phyloP scores from a whole-genome alignment of 2,329 filamentous ascomycete species.

The Beauveria scarabaeidicola region DNA sequence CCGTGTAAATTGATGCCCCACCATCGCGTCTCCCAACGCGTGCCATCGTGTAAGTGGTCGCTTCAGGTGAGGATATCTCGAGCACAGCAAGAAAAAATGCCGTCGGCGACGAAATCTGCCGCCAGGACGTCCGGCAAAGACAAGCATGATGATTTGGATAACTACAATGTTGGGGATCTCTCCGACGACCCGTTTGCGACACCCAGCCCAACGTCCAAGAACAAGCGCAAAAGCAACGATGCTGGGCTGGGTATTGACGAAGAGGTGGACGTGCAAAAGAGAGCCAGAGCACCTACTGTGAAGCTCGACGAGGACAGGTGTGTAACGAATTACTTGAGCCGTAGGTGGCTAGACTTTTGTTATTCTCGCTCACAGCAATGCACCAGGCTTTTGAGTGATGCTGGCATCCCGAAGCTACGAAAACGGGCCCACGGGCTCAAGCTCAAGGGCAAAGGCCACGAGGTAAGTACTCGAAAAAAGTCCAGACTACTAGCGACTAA shows the following conservation, averaged over 20 bases:
- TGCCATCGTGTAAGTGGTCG: conserved; percentile 14
- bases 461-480: conserved; percentile 42
- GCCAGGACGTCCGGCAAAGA: not conserved
- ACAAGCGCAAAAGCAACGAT: conserved; percentile 41
- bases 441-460: conserved; percentile 89
- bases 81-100: conserved; percentile 14
- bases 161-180: conserved; percentile 60
- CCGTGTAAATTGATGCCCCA: conserved; percentile 11
- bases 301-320: conserved; percentile 81
- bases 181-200: conserved; percentile 40
- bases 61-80: not conserved
- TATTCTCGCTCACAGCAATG: not conserved
- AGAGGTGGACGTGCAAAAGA: conserved; percentile 74
- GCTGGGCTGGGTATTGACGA: conserved; percentile 71
- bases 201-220: conserved; percentile 32
- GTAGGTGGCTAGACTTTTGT: not conserved
- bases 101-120: conserved; percentile 12
- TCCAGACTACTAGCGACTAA: not conserved
- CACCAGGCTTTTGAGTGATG: conserved; percentile 65
- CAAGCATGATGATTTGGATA: conserved; percentile 57
- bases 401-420: conserved; percentile 76
- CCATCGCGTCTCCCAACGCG: conserved; percentile 16
- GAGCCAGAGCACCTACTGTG: conserved; percentile 59
- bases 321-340: not conserved
- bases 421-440: conserved; percentile 62